Percentiles rank a stretch among this genome's conserved stretches.
phyloP scores from a whole-genome alignment of 129 eudicot genomes.

The Sambucus nigra region DNA sequence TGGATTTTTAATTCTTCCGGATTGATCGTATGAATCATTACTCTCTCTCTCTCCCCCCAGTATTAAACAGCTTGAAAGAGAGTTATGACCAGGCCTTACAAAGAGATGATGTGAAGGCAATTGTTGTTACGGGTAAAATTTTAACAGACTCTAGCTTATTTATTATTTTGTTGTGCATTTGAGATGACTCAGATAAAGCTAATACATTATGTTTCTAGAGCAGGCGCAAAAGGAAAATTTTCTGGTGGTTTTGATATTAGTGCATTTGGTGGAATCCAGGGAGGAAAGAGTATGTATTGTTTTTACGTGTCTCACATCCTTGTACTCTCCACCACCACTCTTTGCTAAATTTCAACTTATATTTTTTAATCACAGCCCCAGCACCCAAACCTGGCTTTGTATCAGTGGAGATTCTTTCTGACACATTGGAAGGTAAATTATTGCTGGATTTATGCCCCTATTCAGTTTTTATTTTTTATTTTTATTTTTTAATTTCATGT shows the following conservation, averaged over 20 bases:
- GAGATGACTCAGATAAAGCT: neutral
- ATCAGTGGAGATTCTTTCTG: slow-evolving; percentile 64
- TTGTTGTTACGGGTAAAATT: slow-evolving; percentile 75
- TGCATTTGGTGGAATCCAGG: slow-evolving; percentile 65
- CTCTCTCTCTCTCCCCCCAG: slow-evolving; percentile 26
- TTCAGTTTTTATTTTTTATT: neutral
- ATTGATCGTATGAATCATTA: neutral
- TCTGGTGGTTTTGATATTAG: slow-evolving; percentile 96
- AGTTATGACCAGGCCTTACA: slow-evolving; percentile 61
- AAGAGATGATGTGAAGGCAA: slow-evolving; percentile 91
- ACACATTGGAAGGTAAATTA: slow-evolving; percentile 62
- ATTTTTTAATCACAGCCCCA: slow-evolving; percentile 29
- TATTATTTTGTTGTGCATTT: slow-evolving; percentile 1
- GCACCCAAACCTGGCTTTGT: slow-evolving; percentile 75
- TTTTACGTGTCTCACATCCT: neutral
- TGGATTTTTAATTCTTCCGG: neutral
- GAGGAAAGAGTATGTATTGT: slow-evolving; percentile 42
- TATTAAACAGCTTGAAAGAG: slow-evolving; percentile 65
- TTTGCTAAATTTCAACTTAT: slow-evolving; percentile 10
- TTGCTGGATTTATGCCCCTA: no score
- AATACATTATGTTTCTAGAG: slow-evolving; percentile 12
- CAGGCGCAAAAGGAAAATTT: slow-evolving; percentile 89
- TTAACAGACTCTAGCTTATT: slow-evolving; percentile 5
- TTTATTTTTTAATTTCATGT: no score
- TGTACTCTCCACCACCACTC: neutral